Percentiles rank a stretch among this genome's conserved stretches.
These are phyloP conservation scores for Petasospora fabianii DNA, from an alignment of 1,139 yeast genomes.

Conservation along the genomic window DNA sequence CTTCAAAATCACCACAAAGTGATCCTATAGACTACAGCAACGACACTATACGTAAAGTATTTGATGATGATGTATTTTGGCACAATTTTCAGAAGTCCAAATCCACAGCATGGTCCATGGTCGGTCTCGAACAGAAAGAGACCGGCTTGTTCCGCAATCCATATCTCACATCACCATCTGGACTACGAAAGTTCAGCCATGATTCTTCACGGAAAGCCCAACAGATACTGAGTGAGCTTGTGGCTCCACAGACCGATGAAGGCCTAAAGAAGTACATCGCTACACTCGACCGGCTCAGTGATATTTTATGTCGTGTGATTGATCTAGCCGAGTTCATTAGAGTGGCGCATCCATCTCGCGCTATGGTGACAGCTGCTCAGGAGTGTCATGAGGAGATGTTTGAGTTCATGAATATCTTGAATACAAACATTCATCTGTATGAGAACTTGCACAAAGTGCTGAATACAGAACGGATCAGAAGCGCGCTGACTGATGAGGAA, in stretches of 20 bases:
- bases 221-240: constrained; percentile 52
- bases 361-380: constrained; percentile 80
- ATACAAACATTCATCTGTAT: constrained; percentile 78
- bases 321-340: constrained; percentile 93
- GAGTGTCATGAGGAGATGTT: constrained; percentile 84
- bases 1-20: not conserved
- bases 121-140: constrained; percentile 14
- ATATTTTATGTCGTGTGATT: constrained; percentile 84
- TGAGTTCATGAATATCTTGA: constrained; percentile 89
- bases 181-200: constrained; percentile 64
- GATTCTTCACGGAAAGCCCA: constrained; percentile 64
- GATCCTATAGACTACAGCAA: constrained; percentile 13
- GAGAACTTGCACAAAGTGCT: constrained; percentile 55
- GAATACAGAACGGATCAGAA: constrained; percentile 36
- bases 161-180: constrained; percentile 63
- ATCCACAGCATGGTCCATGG: constrained; percentile 3
- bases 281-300: constrained; percentile 80
- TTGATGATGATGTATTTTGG: constrained; percentile 24
- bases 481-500: constrained; percentile 62
- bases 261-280: constrained; percentile 55
- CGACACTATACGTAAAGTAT: constrained; percentile 22
- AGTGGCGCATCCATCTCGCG: constrained; percentile 75
- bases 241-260: constrained; percentile 40
- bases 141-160: constrained; percentile 77
- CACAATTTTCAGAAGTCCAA: constrained; percentile 15